Evolutionary conservation across 441 rosid genomes (phyloP).

Genomic region (California macrophylla): DNA sequence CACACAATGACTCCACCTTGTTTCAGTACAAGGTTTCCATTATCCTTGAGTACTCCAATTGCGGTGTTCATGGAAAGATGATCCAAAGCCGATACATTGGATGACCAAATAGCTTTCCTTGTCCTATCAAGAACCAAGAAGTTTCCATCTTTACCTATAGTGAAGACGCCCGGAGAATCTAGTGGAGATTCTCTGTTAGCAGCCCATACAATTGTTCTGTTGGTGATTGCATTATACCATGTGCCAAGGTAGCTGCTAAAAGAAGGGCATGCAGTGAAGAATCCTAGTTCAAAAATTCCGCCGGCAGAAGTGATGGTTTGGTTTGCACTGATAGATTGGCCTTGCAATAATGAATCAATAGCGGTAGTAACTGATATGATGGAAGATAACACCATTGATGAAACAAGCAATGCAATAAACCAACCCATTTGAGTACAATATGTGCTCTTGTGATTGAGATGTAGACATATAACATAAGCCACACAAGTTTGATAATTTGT

Average conservation of each 20-base stretch:
- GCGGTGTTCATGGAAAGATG: conserved; percentile 24
- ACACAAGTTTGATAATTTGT: too few species aligned
- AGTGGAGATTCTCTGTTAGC: conserved; percentile 58
- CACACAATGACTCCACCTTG: too few species aligned
- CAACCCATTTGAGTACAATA: conserved; percentile 7
- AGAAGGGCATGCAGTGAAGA: conserved; percentile 40
- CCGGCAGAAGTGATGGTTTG: conserved; percentile 33
- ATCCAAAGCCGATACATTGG: conserved; percentile 30
- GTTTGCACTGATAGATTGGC: background rate
- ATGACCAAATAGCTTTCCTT: background rate
- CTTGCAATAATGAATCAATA: background rate
- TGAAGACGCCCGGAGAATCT: conserved; percentile 35
- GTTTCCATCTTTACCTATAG: conserved; percentile 42
- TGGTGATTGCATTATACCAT: conserved; percentile 45
- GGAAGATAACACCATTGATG: background rate
- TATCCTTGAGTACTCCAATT: conserved; percentile 22
- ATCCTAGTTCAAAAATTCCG: conserved; percentile 51
- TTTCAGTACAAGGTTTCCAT: conserved; percentile 55
- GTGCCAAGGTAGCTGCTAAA: conserved; percentile 47
- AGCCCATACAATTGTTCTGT: conserved; percentile 49
- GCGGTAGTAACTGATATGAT: background rate
- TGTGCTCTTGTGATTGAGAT: too few species aligned
- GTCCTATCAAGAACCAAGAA: conserved; percentile 39
- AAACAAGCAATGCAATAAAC: background rate
- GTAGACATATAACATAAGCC: too few species aligned